Base-by-base conservation (phyloP, 805 yeast genomes). In the Suhomyces sp. region DNA sequence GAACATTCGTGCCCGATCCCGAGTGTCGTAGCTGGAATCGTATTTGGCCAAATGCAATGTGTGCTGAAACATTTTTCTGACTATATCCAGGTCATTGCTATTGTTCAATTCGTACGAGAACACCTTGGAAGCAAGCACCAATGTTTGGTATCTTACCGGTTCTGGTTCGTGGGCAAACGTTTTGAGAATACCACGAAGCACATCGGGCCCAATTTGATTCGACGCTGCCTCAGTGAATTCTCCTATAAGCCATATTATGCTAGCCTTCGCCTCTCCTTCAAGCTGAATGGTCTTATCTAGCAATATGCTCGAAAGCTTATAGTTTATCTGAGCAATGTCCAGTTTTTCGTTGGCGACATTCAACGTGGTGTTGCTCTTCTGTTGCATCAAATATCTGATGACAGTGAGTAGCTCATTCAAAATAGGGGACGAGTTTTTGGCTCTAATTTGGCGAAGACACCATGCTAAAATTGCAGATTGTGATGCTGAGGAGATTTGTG, bases 181-280 rank as follows among this genome's bases (percentile, higher is more conserved):
- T 29, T 76, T 76, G 6, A 86, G 67, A 38, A 88, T 68, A 12
- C 72, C 70, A 50, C 97, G 76, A 51, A 90, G 71, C 2, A 90
- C 80, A 64, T 93, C 97, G 0, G 96, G 92, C 3, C 92, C 86
- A 48, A 88, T 68, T 24, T 64, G 57, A 40, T 71, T 73, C 24
- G 65, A 53, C 19, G 67, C 65, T 9, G 62, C 60, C 29, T 58
- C 64, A 0, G 86, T 77, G 64, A 85, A 86, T 63, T 94, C 97
- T 4, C 98, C 97, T 49, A 93, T 80, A 8, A 93, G 76, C 98
- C 98, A 94, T 6, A 93, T 78, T 9, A 92, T 85, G 46, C 93
- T 87, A 1, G 96, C 90, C 58, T 85, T 82, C 0, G 98, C 96
- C 15, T 68, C 72, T 19, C 65, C 58, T 15, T 66, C 71, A n/a